Percentiles rank a stretch among this genome's conserved stretches.
Conservation (phyloP, 176 grass and related monocot species). For the Otatea glauca region DNA sequence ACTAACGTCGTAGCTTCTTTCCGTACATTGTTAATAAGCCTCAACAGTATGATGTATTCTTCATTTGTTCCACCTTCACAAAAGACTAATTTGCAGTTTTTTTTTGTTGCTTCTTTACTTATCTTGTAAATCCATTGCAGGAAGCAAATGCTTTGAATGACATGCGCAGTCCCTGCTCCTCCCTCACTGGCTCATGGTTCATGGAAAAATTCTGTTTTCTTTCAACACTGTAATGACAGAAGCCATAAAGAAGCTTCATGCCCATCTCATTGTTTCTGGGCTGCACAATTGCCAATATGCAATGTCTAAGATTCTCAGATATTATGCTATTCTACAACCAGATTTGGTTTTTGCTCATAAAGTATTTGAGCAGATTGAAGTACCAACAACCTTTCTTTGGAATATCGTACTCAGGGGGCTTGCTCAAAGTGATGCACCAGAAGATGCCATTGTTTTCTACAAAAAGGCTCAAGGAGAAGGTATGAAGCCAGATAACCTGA, state of each 20-base stretch:
- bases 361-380: slow-evolving; percentile 55
- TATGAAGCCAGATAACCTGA: slow-evolving; percentile 52
- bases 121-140: slow-evolving; percentile 35
- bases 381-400: slow-evolving; percentile 53
- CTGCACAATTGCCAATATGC: slow-evolving; percentile 42
- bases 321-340: slow-evolving; percentile 47
- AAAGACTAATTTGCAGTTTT: not conserved
- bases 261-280: slow-evolving; percentile 51
- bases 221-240: slow-evolving; percentile 44
- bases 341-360: slow-evolving; percentile 45
- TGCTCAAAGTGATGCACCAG: slow-evolving; percentile 50
- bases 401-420: slow-evolving; percentile 58
- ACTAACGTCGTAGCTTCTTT: not conserved
- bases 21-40: not conserved
- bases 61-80: not conserved
- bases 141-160: slow-evolving; percentile 26
- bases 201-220: not conserved
- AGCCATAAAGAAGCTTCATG: slow-evolving; percentile 58
- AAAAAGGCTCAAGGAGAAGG: slow-evolving; percentile 46
- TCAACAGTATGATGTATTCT: not conserved
- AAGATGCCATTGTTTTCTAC: slow-evolving; percentile 54
- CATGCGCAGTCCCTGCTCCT: slow-evolving; percentile 8
- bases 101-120: not conserved
- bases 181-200: not conserved
- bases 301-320: slow-evolving; percentile 58